Conservation (phyloP, 2,329 filamentous ascomycete genomes). For the Exophiala oligosperma region DNA sequence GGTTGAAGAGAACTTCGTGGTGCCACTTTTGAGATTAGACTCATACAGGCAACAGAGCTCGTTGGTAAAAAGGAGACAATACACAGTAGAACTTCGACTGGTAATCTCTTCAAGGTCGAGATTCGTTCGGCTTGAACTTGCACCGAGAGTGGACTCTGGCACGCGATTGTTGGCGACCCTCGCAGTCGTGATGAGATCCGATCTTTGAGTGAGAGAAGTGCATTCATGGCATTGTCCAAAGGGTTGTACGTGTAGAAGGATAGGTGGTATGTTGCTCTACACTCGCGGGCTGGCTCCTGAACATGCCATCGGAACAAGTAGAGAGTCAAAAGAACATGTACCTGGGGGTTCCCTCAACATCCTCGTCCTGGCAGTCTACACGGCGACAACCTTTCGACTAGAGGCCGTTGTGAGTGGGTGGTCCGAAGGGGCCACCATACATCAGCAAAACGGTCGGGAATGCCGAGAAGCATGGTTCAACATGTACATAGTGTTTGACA, state of each 20-base stretch:
- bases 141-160: slow-evolving; percentile 3
- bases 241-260: neutral
- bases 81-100: slow-evolving; percentile 5
- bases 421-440: slow-evolving; percentile 1
- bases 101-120: slow-evolving; percentile 5
- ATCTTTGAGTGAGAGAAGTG: slow-evolving; percentile 5
- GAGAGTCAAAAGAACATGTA: too few species aligned
- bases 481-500: neutral
- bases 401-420: neutral
- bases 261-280: neutral
- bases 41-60: slow-evolving; percentile 10
- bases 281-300: neutral
- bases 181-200: slow-evolving; percentile 5
- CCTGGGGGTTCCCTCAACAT: neutral
- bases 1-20: slow-evolving; percentile 1
- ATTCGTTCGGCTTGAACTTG: neutral
- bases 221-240: slow-evolving; percentile 3
- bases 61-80: slow-evolving; percentile 15
- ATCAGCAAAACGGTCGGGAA: neutral
- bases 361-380: neutral
- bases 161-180: neutral
- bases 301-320: neutral
- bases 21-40: slow-evolving; percentile 6
- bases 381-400: neutral
- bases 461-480: slow-evolving; percentile 2